Conservation (phyloP, 2,329 filamentous ascomycete species). For the Penicillium sp. region DNA sequence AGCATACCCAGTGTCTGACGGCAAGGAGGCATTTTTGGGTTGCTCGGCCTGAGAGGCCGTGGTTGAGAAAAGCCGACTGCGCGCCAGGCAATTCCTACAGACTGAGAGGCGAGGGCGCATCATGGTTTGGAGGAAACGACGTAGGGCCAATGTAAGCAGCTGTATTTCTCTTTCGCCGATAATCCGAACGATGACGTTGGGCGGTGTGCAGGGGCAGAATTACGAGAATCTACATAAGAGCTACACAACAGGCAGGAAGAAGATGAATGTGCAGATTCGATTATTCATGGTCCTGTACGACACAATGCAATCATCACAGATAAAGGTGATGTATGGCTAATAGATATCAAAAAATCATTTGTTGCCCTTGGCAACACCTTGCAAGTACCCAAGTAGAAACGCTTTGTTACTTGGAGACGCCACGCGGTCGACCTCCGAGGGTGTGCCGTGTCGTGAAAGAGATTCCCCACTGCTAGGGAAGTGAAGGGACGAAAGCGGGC, state of each 20-base stretch:
- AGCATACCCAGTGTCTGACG: conserved; percentile 48
- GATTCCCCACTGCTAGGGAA: conserved; percentile 19
- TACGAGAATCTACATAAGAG: too few relatives aligned
- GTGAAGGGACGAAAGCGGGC: conserved; percentile 31
- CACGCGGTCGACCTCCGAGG: conserved; percentile 33
- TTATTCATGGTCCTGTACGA: conserved; percentile 1
- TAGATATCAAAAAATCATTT: conserved; percentile 23
- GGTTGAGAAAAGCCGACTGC: conserved; percentile 32
- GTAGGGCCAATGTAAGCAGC: conserved; percentile 11
- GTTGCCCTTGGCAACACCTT: conserved; percentile 51
- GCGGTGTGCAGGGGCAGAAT: conserved; percentile 31
- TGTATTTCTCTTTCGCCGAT: conserved; percentile 26
- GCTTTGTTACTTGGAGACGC: conserved; percentile 67
- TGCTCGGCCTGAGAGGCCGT: conserved; percentile 13
- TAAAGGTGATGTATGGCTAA: background rate
- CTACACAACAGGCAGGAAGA: too few relatives aligned
- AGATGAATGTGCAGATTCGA: too few relatives aligned
- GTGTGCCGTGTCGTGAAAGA: conserved; percentile 20
- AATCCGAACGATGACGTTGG: conserved; percentile 25
- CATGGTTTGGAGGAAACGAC: conserved; percentile 21
- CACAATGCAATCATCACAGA: background rate
- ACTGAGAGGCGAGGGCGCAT: conserved; percentile 33
- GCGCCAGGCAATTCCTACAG: conserved; percentile 32
- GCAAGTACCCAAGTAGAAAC: conserved; percentile 73
- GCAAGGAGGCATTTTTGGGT: conserved; percentile 30